A percentile compares a stretch with the other conserved stretches of the same genome.
These are phyloP conservation scores for Lepidium didymum DNA, from an alignment of 345 rosid genomes.

Conservation along the genomic window DNA sequence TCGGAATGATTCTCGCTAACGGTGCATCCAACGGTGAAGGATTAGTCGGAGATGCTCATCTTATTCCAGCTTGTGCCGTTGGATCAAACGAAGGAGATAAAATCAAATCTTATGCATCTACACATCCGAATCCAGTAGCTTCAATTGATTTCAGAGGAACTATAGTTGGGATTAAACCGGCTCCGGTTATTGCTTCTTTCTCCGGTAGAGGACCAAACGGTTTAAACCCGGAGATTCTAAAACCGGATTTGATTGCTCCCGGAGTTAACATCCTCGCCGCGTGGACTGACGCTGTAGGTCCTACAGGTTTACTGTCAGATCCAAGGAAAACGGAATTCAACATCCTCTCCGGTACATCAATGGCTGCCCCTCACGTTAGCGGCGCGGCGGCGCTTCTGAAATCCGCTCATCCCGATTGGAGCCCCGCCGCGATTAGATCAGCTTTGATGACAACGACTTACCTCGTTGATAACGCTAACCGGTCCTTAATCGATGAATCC, in stretches of 20 bases:
- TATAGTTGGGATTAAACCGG: constrained; percentile 62
- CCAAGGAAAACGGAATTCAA: constrained; percentile 62
- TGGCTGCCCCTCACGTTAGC: constrained; percentile 81
- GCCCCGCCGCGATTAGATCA: constrained; percentile 63
- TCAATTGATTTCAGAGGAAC: constrained; percentile 74
- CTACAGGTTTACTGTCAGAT: constrained; percentile 65
- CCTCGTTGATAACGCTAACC: constrained; percentile 40
- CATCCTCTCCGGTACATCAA: constrained; percentile 76
- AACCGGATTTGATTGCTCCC: constrained; percentile 73
- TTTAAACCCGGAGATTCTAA: constrained; percentile 63
- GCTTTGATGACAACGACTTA: constrained; percentile 83
- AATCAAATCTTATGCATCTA: constrained; percentile 47
- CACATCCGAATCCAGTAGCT: constrained; percentile 33
- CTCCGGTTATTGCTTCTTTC: constrained; percentile 83
- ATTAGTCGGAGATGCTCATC: constrained; percentile 71
- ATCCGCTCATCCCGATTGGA: constrained; percentile 76
- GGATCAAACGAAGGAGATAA: constrained; percentile 67
- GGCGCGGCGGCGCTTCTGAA: constrained; percentile 84
- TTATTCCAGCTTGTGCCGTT: constrained; percentile 65
- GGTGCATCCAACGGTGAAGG: constrained; percentile 82
- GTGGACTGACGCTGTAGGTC: constrained; percentile 74
- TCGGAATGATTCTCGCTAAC: constrained; percentile 79
- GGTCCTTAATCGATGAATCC: constrained; percentile 43
- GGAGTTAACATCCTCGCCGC: constrained; percentile 64
- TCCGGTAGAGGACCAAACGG: constrained; percentile 71